Evolutionary conservation across 2,329 filamentous ascomycete species (phyloP), one percentile per base, ranked within the genome.

Genomic region (Apiospora sp.): DNA sequence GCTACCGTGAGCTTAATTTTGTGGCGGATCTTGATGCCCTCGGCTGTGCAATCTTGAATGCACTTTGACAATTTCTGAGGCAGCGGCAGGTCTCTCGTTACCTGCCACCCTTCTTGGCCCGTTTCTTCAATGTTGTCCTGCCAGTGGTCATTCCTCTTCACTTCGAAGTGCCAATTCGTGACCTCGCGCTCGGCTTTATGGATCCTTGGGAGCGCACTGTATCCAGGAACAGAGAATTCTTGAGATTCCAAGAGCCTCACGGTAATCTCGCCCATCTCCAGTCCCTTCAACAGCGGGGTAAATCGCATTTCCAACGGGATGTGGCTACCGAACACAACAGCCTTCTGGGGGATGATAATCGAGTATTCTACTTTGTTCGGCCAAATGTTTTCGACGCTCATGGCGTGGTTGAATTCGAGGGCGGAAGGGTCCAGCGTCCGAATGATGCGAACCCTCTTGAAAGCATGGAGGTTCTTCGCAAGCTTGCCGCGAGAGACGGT

Each of bases 381-480:
- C 96, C 96, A 99, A 75, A 97, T 93, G 80, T 98, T 98, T 83
- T 98, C 95, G 75, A 98, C 95, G 75, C 94, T 94, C 94, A 98
- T 96, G 68, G 94, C 92, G 82, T 98, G 93, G 49, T 93, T 88
- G 74, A 95, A 89, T 80, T 96, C 93, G 73, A 95, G 86, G 14
- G 93, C 92, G 69, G 91, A 92, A 14, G 93, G 89, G 73, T 94
- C 92, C 67, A 95, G 85, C 0, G 94, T 96, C 72, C 94, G 90
- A 72, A 96, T 93, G 72, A 96, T 90, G 71, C 94, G 90, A 72
- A 96, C 83, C 71, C 93, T 92, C 82, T 96, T 96, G 81, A 92
- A 92, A 46, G 94, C 90, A 76, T 93, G 91, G 69, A 97, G 86
- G 80, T 98, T 95, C 85, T 97, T 96, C 78, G 93, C 92, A 78